Evolutionary conservation across 345 rosid genomes (phyloP), one percentile per base, ranked within the genome.

Genomic region (Eucalyptus cloeziana): DNA sequence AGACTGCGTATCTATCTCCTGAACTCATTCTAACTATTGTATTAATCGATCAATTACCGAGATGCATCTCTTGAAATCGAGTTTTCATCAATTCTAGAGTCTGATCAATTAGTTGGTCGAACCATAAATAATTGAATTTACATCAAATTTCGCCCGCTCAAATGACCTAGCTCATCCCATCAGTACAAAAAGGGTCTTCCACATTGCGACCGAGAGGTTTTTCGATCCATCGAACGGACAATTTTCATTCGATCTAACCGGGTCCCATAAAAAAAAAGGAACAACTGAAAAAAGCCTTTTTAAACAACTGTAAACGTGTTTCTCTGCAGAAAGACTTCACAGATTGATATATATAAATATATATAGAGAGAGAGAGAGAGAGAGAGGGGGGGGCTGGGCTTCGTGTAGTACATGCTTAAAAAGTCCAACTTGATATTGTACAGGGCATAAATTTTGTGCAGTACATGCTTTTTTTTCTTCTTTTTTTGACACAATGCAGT

Each of bases 1-100:
- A 13, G 3, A 22, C 21, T 6, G 5, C 25, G 14, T 40, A 76
- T 8, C 10, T 10, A 13, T 76, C 2, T 5, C 27, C 4, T 21
- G 2, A 10, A 37, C 83, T 37, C 27, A 21, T 76, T 76, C 27
- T 10, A 76, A 19, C 3, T 33, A 19, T 7, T 0, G 4, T 5
- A 33, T 0, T 25, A 71, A 33, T 3, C 40, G 2, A 3, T 76
- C 45, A 37, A 76, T 19, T 22, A 37, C 4, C 14, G 12, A 37
- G 47, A 3, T 2, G 3, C 44, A 2, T 2, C 7, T 69, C 3
- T 33, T 21, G 13, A 76, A 76, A 76, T 1, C 2, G 3, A 10
- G 8, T 76, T 76, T 76, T 6, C 30, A 40, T 76, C 43, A 11
- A 76, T 22, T 4, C 4, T 37, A 37, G 43, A 37, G 27, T 37